phyloP scores from a whole-genome alignment of 2,329 filamentous ascomycete species.

The Daldinia eschscholtzii region DNA sequence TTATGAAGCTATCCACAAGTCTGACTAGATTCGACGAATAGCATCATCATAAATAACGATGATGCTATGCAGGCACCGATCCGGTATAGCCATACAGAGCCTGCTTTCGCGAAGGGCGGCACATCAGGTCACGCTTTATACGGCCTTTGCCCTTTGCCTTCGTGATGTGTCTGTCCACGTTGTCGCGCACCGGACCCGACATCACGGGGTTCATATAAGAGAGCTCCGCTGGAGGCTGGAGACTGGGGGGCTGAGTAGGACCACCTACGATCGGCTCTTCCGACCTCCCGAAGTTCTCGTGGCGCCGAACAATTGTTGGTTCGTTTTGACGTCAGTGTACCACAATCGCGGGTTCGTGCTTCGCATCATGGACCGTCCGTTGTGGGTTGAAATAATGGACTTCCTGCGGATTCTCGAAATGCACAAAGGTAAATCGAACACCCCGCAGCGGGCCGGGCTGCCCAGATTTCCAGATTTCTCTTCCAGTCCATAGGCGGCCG shows the following conservation, averaged over 20 bases:
- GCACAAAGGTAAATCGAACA: slow-evolving; percentile 32
- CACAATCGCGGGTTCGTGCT: slow-evolving; percentile 35
- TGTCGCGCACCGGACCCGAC: slow-evolving; percentile 31
- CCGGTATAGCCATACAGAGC: slow-evolving; percentile 5
- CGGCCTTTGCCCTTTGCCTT: slow-evolving; percentile 13
- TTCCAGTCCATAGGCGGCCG: slow-evolving; percentile 5
- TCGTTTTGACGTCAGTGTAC: slow-evolving; percentile 41
- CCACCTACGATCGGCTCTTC: slow-evolving; percentile 31
- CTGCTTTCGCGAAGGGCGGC: slow-evolving; percentile 12
- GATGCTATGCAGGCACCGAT: slow-evolving; percentile 18
- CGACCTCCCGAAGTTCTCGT: slow-evolving; percentile 21
- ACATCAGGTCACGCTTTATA: slow-evolving; percentile 18
- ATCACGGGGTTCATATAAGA: slow-evolving; percentile 20
- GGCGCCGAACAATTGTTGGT: slow-evolving; percentile 21
- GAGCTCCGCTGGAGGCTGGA: slow-evolving; percentile 19
- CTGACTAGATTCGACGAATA: slow-evolving; percentile 11
- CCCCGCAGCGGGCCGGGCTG: slow-evolving; percentile 36
- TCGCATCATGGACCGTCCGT: slow-evolving; percentile 31
- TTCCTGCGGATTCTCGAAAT: slow-evolving; percentile 22
- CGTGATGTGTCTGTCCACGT: slow-evolving; percentile 33
- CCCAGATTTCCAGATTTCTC: slow-evolving; percentile 16
- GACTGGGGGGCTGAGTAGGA: neutral
- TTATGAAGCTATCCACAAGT: slow-evolving; percentile 21
- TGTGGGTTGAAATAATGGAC: slow-evolving; percentile 19
- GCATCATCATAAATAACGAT: slow-evolving; percentile 14